phyloP scores from a whole-genome alignment of 768 basidiomycete species.

The Mycena metata region DNA sequence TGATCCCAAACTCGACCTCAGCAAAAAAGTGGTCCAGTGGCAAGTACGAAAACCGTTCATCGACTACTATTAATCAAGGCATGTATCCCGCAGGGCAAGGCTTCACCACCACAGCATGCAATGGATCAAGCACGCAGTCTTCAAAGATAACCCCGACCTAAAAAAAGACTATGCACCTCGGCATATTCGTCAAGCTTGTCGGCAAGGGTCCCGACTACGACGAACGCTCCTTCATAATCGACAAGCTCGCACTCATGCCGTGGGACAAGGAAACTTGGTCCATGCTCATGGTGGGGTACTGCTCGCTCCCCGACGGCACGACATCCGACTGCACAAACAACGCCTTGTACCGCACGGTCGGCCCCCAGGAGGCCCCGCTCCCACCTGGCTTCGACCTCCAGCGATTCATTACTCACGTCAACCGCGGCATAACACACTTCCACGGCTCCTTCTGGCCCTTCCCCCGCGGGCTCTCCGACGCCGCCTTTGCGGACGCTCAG shows the following conservation, averaged over 20 bases:
- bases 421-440: slow-evolving; percentile 12
- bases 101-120: neutral
- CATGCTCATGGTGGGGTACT: neutral
- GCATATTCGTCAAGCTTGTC: slow-evolving; percentile 6
- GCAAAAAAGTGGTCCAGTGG: neutral
- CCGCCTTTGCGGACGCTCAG: neutral
- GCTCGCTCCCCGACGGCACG: neutral
- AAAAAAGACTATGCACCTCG: neutral
- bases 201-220: neutral
- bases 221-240: neutral
- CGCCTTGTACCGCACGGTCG: neutral
- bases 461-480: neutral
- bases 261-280: neutral
- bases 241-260: slow-evolving; percentile 4
- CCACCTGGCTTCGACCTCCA: neutral
- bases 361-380: neutral
- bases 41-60: neutral
- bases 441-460: neutral
- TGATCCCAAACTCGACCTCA: neutral
- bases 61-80: neutral
- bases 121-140: neutral
- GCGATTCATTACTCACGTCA: neutral
- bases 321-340: no score
- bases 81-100: neutral
- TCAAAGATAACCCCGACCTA: neutral